Conservation (phyloP, 768 basidiomycete species). For the Megacollybia marginata region DNA sequence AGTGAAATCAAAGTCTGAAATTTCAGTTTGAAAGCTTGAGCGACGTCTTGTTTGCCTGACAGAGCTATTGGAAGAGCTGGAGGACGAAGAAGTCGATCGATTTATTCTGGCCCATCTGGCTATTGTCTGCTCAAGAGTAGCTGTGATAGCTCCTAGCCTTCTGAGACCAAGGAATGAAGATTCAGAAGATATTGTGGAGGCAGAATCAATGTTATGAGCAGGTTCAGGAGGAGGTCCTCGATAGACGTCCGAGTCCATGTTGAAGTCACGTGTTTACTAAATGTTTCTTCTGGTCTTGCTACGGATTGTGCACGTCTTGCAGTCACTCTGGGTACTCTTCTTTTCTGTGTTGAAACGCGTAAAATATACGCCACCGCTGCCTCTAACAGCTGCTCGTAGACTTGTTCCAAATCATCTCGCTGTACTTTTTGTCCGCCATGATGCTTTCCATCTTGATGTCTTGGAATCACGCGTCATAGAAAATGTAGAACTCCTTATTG, state of each 20-base stretch:
- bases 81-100: slow-evolving; percentile 35
- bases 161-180: slow-evolving; percentile 30
- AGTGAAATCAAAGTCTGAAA: slow-evolving; percentile 53
- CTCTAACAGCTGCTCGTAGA: slow-evolving; percentile 43
- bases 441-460: slow-evolving; percentile 24
- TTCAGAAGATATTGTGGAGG: slow-evolving; percentile 28
- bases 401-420: slow-evolving; percentile 64
- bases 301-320: slow-evolving; percentile 49
- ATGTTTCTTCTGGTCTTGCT: slow-evolving; percentile 26
- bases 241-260: slow-evolving; percentile 45
- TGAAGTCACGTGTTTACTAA: too few relatives aligned
- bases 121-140: slow-evolving; percentile 65
- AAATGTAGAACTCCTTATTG: slow-evolving; percentile 43
- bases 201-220: slow-evolving; percentile 24
- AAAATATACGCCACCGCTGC: slow-evolving; percentile 31
- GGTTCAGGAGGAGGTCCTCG: slow-evolving; percentile 36
- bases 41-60: slow-evolving; percentile 40
- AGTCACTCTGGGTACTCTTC: slow-evolving; percentile 36
- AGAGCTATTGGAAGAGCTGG: slow-evolving; percentile 33
- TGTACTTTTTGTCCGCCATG: slow-evolving; percentile 47
- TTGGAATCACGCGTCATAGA: slow-evolving; percentile 39
- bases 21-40: slow-evolving; percentile 41
- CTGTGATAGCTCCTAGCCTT: slow-evolving; percentile 44
- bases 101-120: slow-evolving; percentile 61
- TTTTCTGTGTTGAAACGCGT: slow-evolving; percentile 32